Conservation (phyloP, 2,329 filamentous ascomycete genomes). For the Aspergillus sergii region DNA sequence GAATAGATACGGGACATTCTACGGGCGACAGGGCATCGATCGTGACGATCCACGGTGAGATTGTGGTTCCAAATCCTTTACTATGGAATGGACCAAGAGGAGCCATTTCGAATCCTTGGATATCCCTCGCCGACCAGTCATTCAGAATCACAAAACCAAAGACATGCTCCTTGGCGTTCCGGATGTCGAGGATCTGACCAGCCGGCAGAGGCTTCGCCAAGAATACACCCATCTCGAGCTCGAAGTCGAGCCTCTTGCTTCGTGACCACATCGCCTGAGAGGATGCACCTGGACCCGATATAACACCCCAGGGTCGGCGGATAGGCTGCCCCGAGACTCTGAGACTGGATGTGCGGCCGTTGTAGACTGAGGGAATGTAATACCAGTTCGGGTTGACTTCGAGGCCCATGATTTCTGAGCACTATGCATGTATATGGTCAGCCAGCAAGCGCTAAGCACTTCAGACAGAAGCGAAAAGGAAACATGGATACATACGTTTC, state of each 20-base stretch:
- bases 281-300: background rate
- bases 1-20: background rate
- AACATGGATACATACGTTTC: background rate
- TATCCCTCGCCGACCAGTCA: conserved; percentile 64
- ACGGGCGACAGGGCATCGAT: background rate
- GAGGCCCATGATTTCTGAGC: background rate
- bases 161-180: background rate
- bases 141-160: conserved; percentile 64
- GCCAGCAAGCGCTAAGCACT: background rate
- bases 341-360: background rate
- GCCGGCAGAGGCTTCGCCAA: conserved; percentile 45
- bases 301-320: background rate
- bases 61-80: conserved; percentile 61
- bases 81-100: conserved; percentile 63
- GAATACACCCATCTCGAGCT: conserved; percentile 53
- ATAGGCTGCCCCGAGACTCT: background rate
- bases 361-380: background rate
- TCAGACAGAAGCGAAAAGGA: background rate
- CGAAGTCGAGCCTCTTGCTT: conserved; percentile 49
- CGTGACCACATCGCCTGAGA: conserved; percentile 35
- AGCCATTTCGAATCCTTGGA: conserved; percentile 61
- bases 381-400: background rate
- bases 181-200: background rate
- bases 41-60: conserved; percentile 58
- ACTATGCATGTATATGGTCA: background rate